Evolutionary conservation across 2,329 filamentous ascomycete species (phyloP).

Genomic region (Ascochyta koolunga): DNA sequence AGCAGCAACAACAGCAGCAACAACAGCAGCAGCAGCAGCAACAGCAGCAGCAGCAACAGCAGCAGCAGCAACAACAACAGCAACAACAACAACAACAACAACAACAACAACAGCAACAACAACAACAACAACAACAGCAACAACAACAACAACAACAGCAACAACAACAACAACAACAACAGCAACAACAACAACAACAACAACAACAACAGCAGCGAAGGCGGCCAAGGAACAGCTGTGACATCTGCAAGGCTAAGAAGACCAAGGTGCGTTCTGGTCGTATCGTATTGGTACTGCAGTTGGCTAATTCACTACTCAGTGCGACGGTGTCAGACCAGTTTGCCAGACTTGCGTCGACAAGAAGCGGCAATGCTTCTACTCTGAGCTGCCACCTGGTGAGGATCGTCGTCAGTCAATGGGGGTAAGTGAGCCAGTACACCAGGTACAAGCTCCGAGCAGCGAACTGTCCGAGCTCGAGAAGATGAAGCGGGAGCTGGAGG

Average conservation of each 20-base stretch:
- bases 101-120: conserved; percentile 24
- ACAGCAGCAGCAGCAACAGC: conserved; percentile 12
- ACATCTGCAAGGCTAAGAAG: conserved; percentile 46
- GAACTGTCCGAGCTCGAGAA: conserved; percentile 41
- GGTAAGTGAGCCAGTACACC: conserved; percentile 21
- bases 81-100: conserved; percentile 25
- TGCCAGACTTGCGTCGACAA: conserved; percentile 46
- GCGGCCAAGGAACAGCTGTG: conserved; percentile 42
- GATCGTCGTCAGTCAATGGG: conserved; percentile 25
- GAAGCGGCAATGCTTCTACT: conserved; percentile 44
- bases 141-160: conserved; percentile 21
- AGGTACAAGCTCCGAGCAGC: conserved; percentile 24
- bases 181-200: conserved; percentile 23
- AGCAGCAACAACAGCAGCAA: conserved; percentile 23
- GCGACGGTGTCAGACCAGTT: conserved; percentile 42
- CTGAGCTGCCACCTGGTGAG: conserved; percentile 24
- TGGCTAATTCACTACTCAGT: conserved; percentile 30
- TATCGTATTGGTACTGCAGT: neutral
- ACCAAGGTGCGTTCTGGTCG: conserved; percentile 37
- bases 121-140: conserved; percentile 14
- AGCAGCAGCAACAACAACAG: conserved; percentile 20
- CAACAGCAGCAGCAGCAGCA: conserved; percentile 23
- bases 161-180: conserved; percentile 25
- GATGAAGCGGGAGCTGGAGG: conserved; percentile 45
- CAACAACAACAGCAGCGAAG: conserved; percentile 20